Percentiles rank a stretch among this genome's conserved stretches.
Evolutionary conservation across 345 rosid species (phyloP).

Genomic region (Eucalyptus globulus): DNA sequence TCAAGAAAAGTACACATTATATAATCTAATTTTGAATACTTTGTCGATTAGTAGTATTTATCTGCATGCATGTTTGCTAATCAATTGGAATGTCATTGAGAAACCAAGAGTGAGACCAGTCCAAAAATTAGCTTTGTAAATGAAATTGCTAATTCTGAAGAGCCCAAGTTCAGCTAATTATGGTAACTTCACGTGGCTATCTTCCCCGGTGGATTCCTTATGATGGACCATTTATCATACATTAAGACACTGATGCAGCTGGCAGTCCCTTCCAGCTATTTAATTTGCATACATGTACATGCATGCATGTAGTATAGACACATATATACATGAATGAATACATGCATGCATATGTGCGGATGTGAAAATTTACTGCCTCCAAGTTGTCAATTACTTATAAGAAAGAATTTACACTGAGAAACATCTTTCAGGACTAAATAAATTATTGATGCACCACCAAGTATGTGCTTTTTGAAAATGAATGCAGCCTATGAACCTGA

Average conservation of each 20-base stretch:
- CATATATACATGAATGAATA: neutral
- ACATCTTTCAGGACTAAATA: neutral
- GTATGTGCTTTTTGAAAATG: neutral
- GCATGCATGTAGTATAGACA: neutral
- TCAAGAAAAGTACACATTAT: neutral
- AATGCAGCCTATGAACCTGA: neutral
- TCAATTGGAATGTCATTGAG: neutral
- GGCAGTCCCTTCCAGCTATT: neutral
- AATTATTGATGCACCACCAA: neutral
- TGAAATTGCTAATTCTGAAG: neutral
- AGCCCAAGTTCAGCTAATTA: neutral
- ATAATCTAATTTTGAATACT: neutral
- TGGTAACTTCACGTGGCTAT: neutral
- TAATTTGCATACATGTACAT: neutral
- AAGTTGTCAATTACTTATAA: neutral
- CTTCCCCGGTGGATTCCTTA: neutral
- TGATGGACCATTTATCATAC: neutral
- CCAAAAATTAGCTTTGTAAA: neutral
- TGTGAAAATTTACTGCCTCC: neutral
- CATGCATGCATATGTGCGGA: neutral
- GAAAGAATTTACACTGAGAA: neutral
- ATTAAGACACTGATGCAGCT: neutral
- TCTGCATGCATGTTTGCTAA: neutral
- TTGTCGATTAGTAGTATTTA: neutral
- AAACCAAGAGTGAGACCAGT: neutral